A percentile compares a stretch with the other conserved stretches of the same genome.
These are phyloP conservation scores for Hypoxylon trugodes DNA, from an alignment of 495 filamentous ascomycete species.

Conservation along the genomic window DNA sequence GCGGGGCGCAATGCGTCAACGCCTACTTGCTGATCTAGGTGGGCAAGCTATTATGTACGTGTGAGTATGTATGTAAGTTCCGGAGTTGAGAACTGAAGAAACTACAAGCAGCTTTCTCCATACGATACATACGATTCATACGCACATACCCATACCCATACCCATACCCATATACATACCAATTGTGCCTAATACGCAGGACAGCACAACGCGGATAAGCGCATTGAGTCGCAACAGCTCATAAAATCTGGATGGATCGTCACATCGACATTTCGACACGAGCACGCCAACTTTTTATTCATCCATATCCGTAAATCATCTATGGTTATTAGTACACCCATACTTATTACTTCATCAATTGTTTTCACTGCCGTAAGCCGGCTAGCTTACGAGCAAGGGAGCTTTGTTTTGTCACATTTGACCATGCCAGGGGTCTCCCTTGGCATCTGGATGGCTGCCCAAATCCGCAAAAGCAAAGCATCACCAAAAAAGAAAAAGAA, in stretches of 20 bases:
- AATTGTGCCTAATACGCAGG: no score
- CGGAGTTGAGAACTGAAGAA: no score
- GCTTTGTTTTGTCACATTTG: constrained; percentile 23
- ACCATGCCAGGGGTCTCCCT: constrained; percentile 35
- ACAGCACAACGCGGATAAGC: constrained; percentile 21
- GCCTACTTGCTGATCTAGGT: constrained; percentile 24
- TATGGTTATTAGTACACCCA: neutral
- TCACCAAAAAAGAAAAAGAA: constrained; percentile 20
- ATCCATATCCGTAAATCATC: constrained; percentile 14
- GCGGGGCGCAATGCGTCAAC: constrained; percentile 33
- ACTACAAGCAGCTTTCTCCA: no score
- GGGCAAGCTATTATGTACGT: no score
- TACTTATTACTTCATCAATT: constrained; percentile 26
- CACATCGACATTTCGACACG: constrained; percentile 30
- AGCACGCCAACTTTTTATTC: constrained; percentile 25
- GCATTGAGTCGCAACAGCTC: constrained; percentile 21
- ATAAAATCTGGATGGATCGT: constrained; percentile 31
- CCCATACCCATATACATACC: no score
- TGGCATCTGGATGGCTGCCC: constrained; percentile 38
- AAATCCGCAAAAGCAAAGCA: constrained; percentile 32
- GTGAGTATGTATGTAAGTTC: no score
- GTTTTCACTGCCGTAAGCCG: constrained; percentile 24
- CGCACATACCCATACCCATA: no score
- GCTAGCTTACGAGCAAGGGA: constrained; percentile 35
- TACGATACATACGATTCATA: neutral